These are phyloP conservation scores for Eucalyptus erythrocorys DNA, from an alignment of 345 rosid species.

Conservation along the genomic window DNA sequence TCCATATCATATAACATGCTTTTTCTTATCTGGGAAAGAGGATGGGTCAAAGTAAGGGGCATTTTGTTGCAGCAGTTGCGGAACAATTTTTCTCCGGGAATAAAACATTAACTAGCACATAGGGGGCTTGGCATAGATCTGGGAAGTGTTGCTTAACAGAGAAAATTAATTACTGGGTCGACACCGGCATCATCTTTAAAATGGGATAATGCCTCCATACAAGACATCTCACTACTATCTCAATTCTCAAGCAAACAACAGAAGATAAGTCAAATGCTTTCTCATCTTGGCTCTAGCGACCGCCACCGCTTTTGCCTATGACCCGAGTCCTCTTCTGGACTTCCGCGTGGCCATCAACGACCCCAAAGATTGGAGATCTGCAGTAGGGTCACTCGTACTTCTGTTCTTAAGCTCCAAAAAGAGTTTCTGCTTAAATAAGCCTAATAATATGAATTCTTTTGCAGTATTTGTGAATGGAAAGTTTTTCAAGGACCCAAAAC, in stretches of 20 bases:
- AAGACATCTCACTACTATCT: background rate
- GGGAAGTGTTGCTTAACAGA: background rate
- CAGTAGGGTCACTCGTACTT: background rate
- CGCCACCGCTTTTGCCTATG: background rate
- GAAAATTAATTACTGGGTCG: background rate
- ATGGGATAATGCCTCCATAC: background rate
- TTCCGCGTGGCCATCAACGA: background rate
- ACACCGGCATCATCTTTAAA: background rate
- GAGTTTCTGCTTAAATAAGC: background rate
- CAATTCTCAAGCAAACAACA: background rate
- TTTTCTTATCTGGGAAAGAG: background rate
- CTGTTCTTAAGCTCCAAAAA: background rate
- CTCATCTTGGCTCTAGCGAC: background rate
- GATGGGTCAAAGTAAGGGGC: background rate
- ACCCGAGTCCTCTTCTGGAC: background rate
- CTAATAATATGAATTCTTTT: background rate
- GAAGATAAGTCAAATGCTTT: background rate
- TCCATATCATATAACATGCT: background rate
- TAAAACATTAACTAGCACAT: background rate
- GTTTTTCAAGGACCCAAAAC: background rate
- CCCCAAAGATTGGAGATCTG: background rate
- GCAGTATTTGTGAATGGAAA: background rate
- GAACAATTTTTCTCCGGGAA: background rate
- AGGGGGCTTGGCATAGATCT: background rate
- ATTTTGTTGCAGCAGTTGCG: background rate